Conservation (phyloP, 306 rosid genomes). For the Rosa rugosa region DNA sequence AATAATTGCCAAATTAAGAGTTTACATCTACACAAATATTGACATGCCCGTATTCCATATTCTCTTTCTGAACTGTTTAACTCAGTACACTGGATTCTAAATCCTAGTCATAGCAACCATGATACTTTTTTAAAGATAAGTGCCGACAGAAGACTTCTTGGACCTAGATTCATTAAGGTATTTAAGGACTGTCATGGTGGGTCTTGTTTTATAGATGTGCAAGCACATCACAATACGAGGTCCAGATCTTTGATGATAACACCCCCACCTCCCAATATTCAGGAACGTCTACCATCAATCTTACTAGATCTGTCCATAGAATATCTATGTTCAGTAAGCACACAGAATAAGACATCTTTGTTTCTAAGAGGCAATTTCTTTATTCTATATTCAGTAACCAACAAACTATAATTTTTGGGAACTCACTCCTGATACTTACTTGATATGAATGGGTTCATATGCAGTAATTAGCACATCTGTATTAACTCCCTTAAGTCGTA, state of each 20-base stretch:
- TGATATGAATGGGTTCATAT: constrained; percentile 83
- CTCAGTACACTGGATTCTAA: not conserved
- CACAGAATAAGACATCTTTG: not conserved
- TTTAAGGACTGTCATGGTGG: not conserved
- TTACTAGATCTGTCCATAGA: not conserved
- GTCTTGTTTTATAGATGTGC: not conserved
- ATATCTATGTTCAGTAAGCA: not conserved
- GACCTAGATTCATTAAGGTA: not conserved
- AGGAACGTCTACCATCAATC: not conserved
- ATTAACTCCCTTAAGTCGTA: constrained; percentile 75
- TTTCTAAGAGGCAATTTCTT: not conserved
- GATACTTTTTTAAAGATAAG: not conserved
- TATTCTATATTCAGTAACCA: not conserved
- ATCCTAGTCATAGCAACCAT: not conserved
- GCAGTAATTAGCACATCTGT: constrained; percentile 80
- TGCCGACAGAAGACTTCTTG: not conserved
- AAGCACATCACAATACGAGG: not conserved
- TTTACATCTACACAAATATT: not conserved
- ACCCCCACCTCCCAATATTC: not conserved
- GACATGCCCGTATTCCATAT: not conserved
- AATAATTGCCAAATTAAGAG: not conserved
- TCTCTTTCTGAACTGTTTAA: not conserved
- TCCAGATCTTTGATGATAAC: not conserved
- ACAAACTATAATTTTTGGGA: constrained; percentile 6
- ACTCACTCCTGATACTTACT: constrained; percentile 46